Conservation (phyloP, 176 grass and related monocot genomes). For the Dactylis glomerata region DNA sequence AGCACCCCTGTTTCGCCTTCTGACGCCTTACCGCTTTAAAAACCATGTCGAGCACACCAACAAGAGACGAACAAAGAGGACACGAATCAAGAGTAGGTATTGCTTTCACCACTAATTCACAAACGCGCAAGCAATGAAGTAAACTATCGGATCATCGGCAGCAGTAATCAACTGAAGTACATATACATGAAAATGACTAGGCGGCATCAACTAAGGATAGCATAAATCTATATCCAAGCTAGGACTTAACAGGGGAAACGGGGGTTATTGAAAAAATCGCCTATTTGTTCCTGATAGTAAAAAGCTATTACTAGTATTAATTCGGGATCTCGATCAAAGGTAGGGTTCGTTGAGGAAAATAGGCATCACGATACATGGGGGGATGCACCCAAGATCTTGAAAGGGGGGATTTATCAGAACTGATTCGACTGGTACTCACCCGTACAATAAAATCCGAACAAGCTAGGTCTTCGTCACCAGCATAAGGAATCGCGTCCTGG, state of each 20-base stretch:
- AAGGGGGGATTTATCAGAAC: background rate
- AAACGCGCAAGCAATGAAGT: background rate
- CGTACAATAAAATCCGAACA: background rate
- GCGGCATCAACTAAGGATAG: background rate
- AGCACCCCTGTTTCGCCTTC: no score
- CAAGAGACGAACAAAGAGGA: background rate
- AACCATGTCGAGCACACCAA: background rate
- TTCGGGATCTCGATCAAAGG: background rate
- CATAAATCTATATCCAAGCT: background rate
- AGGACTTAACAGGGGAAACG: background rate
- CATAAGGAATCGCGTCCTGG: background rate
- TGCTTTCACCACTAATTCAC: background rate
- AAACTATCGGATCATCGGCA: background rate
- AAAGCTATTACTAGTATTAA: background rate
- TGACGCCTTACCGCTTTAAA: no score
- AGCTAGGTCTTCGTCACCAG: conserved; percentile 10
- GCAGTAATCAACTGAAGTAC: background rate
- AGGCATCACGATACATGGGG: background rate
- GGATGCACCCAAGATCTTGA: background rate
- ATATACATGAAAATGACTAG: background rate
- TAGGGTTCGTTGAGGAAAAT: background rate
- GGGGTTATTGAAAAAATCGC: background rate
- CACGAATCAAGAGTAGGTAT: background rate
- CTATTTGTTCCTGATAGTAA: background rate
- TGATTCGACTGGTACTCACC: background rate